Base-by-base conservation (phyloP, 1,284 basidiomycete species). In the Mycocalia duriaeana region DNA sequence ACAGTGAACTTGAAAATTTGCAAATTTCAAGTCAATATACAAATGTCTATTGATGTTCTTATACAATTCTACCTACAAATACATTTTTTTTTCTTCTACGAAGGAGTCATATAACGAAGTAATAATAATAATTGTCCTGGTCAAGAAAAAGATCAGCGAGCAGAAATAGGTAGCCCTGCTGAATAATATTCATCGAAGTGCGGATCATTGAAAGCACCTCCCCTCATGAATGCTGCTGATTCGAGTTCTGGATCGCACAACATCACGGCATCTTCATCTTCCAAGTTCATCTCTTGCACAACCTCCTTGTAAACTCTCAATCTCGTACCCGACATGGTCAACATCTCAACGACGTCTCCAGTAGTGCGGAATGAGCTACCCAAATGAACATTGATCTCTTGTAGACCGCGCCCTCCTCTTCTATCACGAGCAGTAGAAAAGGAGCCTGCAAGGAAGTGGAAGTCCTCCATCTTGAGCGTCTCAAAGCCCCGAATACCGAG, bases 181-280 rank as follows among this genome's bases (percentile, higher is more conserved):
- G 50, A 42, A 50, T 60, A 67, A 46, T 57, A 65, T 3, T 61
- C 58, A 52, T 71, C 69, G 45, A 69, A 70, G n/a, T 56, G 49
- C 7, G 67, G 63, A 51, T 71, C 69, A 46, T 71, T 66, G 49
- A 69, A 69, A 4, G 57, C 60, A 13, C 68, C 67, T 23, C 65
- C 65, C n/a, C 50, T 51, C 24, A 55, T 54, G 45, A 61, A 71
- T 25, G 62, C 53, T 22, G 58, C 57, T 35, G 54, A 50, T 2
- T 54, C 50, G 1, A 53, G 54, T 7, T 56, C 57, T 19, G 49
- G 56, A 19, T 51, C 52, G 22, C 28, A 34, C 13, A 56, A 56
- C 40, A 57, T 48, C 24, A 52, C 58, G 25, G 44, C 44, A 41
- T 52, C 50, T 7, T 61, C 58, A 16, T 61, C 60, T 2, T 58